Evolutionary conservation across 305 asterid genomes (phyloP).

Genomic region (Solanum hybrid): DNA sequence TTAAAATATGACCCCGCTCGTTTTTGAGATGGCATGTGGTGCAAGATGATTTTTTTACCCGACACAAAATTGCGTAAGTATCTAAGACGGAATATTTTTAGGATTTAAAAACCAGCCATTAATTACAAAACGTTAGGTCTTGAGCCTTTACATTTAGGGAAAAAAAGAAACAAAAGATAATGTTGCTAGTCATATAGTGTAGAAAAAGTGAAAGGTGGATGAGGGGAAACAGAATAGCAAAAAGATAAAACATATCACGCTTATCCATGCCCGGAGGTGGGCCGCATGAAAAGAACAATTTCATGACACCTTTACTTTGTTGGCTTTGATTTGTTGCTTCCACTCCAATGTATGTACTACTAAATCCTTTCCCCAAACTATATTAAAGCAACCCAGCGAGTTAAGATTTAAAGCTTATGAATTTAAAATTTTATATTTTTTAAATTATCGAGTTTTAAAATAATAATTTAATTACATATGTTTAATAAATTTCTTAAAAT

Average conservation of each 20-base stretch:
- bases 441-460: rapidly evolving
- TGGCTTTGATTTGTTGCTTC: background rate
- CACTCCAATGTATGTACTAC: background rate
- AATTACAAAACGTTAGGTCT: background rate
- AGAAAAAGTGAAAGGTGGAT: background rate
- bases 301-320: background rate
- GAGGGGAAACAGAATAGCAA: background rate
- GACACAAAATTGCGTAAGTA: background rate
- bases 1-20: no score
- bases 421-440: background rate
- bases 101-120: background rate
- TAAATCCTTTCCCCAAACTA: background rate
- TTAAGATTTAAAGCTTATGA: background rate
- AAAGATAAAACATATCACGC: background rate
- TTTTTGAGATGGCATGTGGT: background rate
- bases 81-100: background rate
- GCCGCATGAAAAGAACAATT: background rate
- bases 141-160: background rate
- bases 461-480: background rate
- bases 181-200: background rate
- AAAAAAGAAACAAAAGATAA: background rate
- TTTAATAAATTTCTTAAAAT: background rate
- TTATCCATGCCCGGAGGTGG: background rate
- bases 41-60: background rate
- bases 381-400: background rate